These are phyloP conservation scores for Nothomitra cinnamomea DNA, from an alignment of 2,329 filamentous ascomycete species.

Conservation along the genomic window DNA sequence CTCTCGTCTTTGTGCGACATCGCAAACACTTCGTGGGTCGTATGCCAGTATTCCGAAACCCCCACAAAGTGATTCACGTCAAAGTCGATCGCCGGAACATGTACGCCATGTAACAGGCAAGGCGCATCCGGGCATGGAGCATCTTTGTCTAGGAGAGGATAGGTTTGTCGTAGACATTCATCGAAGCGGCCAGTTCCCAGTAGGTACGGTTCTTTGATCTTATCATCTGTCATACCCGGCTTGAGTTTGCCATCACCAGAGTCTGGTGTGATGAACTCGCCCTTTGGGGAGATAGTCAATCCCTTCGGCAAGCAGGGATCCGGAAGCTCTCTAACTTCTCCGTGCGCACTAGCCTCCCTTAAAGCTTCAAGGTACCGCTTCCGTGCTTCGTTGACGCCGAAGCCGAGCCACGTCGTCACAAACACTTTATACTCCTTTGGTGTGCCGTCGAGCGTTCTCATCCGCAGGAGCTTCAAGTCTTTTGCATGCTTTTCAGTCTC, in stretches of 20 bases:
- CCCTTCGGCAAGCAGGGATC: conserved; percentile 83
- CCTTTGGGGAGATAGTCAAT: conserved; percentile 56
- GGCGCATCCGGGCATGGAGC: conserved; percentile 66
- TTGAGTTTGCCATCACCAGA: conserved; percentile 14
- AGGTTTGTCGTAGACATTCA: conserved; percentile 67
- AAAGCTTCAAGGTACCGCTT: conserved; percentile 66
- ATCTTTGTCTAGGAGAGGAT: conserved; percentile 79
- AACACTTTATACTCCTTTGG: conserved; percentile 76
- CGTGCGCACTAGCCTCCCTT: conserved; percentile 44
- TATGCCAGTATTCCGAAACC: conserved; percentile 98
- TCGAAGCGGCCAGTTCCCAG: conserved; percentile 76
- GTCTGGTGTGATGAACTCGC: conserved; percentile 31
- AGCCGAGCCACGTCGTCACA: conserved; percentile 91
- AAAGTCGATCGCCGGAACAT: conserved; percentile 92
- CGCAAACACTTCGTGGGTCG: conserved; percentile 84
- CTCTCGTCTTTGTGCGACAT: conserved; percentile 57
- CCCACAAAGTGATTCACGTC: conserved; percentile 95
- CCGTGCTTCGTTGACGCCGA: conserved; percentile 88
- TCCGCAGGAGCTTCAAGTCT: conserved; percentile 69
- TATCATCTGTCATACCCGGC: conserved; percentile 25
- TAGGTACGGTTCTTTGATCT: conserved; percentile 34
- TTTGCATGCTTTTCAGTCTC: conserved; percentile 80
- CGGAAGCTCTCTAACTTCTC: conserved; percentile 48
- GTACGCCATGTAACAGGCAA: conserved; percentile 77
- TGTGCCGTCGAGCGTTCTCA: conserved; percentile 68